A percentile compares a stretch with the other conserved stretches of the same genome.
Evolutionary conservation across 768 basidiomycete species (phyloP).

Genomic region (Mycena polygramma): DNA sequence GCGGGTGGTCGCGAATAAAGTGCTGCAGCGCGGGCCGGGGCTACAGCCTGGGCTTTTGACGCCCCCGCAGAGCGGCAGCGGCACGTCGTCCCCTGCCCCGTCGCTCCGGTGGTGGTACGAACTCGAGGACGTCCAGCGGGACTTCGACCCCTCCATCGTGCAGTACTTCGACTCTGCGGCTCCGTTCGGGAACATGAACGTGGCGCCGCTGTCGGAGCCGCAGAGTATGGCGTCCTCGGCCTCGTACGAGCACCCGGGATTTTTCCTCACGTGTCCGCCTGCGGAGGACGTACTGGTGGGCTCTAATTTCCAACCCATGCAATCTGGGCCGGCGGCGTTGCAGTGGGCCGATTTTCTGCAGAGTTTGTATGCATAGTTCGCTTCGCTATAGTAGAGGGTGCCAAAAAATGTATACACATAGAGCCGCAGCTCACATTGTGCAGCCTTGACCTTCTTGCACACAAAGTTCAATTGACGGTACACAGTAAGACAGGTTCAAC

Average conservation of each 20-base stretch:
- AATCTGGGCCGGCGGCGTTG: neutral
- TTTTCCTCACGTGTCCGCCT: slow-evolving; percentile 28
- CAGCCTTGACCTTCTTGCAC: no score
- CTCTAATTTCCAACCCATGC: neutral
- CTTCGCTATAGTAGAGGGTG: no score
- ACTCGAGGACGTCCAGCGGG: neutral
- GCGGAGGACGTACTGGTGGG: slow-evolving; percentile 17
- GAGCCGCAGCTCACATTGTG: no score
- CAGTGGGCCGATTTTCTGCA: slow-evolving; percentile 17
- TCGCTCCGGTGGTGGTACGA: neutral
- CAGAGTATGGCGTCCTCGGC: neutral
- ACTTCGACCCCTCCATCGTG: slow-evolving; percentile 32
- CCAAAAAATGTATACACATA: no score
- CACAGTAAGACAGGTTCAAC: no score
- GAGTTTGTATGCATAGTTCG: slow-evolving; percentile 1
- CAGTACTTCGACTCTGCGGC: slow-evolving; percentile 26
- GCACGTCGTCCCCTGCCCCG: neutral
- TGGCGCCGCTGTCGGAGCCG: slow-evolving; percentile 11
- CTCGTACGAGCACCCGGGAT: slow-evolving; percentile 20
- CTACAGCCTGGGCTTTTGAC: neutral
- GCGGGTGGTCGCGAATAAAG: slow-evolving; percentile 34
- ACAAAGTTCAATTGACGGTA: no score
- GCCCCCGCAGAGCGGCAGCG: neutral
- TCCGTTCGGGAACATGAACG: slow-evolving; percentile 12
- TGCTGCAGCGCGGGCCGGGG: slow-evolving; percentile 16